Evolutionary conservation across 1,139 yeast species (phyloP).

Genomic region (Wickerhamomyces sp.): DNA sequence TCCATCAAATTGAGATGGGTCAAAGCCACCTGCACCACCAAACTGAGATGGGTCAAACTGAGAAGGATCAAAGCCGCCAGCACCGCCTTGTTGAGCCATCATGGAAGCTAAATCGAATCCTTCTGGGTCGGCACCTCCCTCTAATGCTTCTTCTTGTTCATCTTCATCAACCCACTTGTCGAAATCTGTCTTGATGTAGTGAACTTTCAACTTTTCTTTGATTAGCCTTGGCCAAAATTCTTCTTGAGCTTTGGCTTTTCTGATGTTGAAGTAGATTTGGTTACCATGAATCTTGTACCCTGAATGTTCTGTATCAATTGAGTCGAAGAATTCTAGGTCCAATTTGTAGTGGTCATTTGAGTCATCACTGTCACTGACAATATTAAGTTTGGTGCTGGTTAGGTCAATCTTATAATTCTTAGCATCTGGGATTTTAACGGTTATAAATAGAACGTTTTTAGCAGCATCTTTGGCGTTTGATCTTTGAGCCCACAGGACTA

Average conservation of each 20-base stretch:
- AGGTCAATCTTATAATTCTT: slow-evolving; percentile 58
- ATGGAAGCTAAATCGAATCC: slow-evolving; percentile 24
- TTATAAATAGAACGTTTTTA: slow-evolving; percentile 72
- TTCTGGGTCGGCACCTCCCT: slow-evolving; percentile 37
- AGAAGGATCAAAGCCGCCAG: slow-evolving; percentile 17
- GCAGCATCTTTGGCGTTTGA: slow-evolving; percentile 64
- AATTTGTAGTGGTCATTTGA: slow-evolving; percentile 47
- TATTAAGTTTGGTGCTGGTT: slow-evolving; percentile 50
- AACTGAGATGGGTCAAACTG: not conserved
- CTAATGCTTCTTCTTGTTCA: slow-evolving; percentile 68
- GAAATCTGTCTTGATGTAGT: slow-evolving; percentile 87
- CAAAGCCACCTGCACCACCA: not conserved
- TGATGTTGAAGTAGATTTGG: slow-evolving; percentile 61
- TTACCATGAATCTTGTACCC: slow-evolving; percentile 63
- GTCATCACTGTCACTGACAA: slow-evolving; percentile 52
- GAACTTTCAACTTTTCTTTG: slow-evolving; percentile 64
- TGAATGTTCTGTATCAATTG: slow-evolving; percentile 64
- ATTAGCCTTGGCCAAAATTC: slow-evolving; percentile 94
- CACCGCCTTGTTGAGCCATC: slow-evolving; percentile 28
- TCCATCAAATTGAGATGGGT: no score
- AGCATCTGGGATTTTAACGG: slow-evolving; percentile 72
- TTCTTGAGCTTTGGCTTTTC: slow-evolving; percentile 60
- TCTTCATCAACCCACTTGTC: slow-evolving; percentile 98
- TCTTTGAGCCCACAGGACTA: slow-evolving; percentile 95
- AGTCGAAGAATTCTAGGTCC: slow-evolving; percentile 65